Conservation (phyloP, 768 basidiomycete species). For the Suillus clintonianus region DNA sequence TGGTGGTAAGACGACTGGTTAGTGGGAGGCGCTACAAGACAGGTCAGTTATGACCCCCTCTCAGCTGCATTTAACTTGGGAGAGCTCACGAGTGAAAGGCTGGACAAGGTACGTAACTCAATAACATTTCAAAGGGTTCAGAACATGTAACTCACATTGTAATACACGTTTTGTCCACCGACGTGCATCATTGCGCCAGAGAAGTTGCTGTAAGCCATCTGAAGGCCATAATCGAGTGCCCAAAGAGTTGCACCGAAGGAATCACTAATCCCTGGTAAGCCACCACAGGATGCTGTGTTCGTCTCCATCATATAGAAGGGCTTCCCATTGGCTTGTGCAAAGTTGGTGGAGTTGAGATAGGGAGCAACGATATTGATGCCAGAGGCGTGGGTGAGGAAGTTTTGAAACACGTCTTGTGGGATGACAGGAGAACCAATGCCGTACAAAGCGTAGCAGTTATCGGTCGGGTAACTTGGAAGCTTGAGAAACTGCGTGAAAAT, state of each 20-base stretch:
- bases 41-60: not conserved
- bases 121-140: not conserved
- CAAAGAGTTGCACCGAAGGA: constrained; percentile 52
- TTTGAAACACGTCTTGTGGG: constrained; percentile 42
- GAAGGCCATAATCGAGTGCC: constrained; percentile 51
- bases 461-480: constrained; percentile 35
- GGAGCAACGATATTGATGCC: constrained; percentile 34
- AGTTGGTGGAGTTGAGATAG: constrained; percentile 37
- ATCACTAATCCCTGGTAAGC: constrained; percentile 53
- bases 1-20: constrained; percentile 36
- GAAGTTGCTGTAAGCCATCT: constrained; percentile 51
- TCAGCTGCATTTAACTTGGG: not conserved
- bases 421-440: constrained; percentile 23
- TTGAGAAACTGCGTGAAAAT: constrained; percentile 11
- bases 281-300: constrained; percentile 54
- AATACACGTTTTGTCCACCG: constrained; percentile 49
- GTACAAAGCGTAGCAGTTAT: constrained; percentile 33
- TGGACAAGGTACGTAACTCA: constrained; percentile 11
- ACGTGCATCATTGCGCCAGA: constrained; percentile 48
- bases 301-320: constrained; percentile 57
- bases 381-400: constrained; percentile 46
- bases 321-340: constrained; percentile 34
- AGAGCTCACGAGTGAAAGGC: constrained; percentile 50
- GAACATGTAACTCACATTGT: constrained; percentile 44
- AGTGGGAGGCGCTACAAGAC: constrained; percentile 40